These are phyloP conservation scores for Exophiala viscosa DNA, from an alignment of 2,329 filamentous ascomycete species.

Conservation along the genomic window DNA sequence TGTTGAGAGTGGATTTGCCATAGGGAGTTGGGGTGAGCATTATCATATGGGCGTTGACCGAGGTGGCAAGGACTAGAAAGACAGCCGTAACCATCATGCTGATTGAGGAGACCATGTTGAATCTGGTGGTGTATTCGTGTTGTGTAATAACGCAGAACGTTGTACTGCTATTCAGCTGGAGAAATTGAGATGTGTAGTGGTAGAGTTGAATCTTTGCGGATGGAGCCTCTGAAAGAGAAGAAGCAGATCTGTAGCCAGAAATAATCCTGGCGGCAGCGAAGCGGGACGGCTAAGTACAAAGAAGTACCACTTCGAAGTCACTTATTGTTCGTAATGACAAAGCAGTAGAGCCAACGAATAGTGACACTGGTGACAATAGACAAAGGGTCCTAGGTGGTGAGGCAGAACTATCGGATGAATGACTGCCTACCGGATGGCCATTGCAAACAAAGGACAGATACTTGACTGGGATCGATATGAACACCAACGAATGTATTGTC, in stretches of 20 bases:
- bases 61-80: slow-evolving; percentile 53
- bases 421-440: slow-evolving; percentile 4
- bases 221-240: not conserved
- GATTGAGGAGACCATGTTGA: slow-evolving; percentile 13
- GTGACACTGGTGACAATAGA: not conserved
- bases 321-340: not conserved
- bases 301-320: not conserved
- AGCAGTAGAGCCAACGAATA: not conserved
- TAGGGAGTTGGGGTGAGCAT: slow-evolving; percentile 68
- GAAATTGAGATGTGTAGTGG: slow-evolving; percentile 3
- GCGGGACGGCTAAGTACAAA: not conserved
- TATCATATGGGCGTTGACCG: slow-evolving; percentile 70
- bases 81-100: slow-evolving; percentile 40
- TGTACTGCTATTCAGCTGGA: slow-evolving; percentile 4
- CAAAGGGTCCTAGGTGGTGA: not conserved
- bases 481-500: slow-evolving; percentile 23
- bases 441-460: slow-evolving; percentile 10
- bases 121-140: no score
- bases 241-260: no score
- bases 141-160: slow-evolving; percentile 2
- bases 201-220: not conserved
- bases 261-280: not conserved
- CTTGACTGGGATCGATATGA: slow-evolving; percentile 15
- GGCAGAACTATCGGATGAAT: not conserved
- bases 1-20: slow-evolving; percentile 48